Evolutionary conservation across 2,329 filamentous ascomycete genomes (phyloP).

Genomic region (Trichoderma atroviride): DNA sequence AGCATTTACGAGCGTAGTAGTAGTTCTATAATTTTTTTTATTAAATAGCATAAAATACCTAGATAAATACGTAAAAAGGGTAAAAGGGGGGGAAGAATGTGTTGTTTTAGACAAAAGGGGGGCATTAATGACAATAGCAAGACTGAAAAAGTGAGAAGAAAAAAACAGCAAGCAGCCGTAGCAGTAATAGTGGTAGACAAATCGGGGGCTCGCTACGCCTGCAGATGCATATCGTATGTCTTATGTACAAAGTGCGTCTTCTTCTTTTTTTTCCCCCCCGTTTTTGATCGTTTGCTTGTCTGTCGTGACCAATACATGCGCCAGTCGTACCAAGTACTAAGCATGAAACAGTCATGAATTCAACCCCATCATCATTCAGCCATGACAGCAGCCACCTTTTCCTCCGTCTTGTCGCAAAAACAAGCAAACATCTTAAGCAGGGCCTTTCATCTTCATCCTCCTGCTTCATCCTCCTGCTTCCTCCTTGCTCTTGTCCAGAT

Average conservation of each 20-base stretch:
- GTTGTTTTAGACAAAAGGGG: not conserved
- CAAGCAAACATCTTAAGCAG: not conserved
- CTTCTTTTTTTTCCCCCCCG: not conserved
- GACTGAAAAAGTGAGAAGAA: not conserved
- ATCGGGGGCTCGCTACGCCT: slow-evolving; percentile 11
- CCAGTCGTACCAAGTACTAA: not conserved
- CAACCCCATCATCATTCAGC: not conserved
- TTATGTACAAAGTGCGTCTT: slow-evolving; percentile 23
- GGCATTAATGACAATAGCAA: not conserved
- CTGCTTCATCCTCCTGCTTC: not conserved
- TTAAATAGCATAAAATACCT: not conserved
- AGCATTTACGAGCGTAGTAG: not conserved
- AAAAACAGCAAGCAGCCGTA: not conserved
- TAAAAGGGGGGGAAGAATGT: not conserved
- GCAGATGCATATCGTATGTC: slow-evolving; percentile 18
- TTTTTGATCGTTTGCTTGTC: not conserved
- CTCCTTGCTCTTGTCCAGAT: not conserved
- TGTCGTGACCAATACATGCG: not conserved
- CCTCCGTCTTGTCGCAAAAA: not conserved
- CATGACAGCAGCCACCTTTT: not conserved
- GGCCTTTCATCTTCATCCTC: not conserved
- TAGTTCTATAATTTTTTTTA: not conserved
- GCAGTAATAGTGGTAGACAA: not conserved
- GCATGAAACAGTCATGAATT: not conserved
- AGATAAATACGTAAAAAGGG: not conserved